Evolutionary conservation across 2,329 filamentous ascomycete species (phyloP).

Genomic region (Escovopsis sp.): DNA sequence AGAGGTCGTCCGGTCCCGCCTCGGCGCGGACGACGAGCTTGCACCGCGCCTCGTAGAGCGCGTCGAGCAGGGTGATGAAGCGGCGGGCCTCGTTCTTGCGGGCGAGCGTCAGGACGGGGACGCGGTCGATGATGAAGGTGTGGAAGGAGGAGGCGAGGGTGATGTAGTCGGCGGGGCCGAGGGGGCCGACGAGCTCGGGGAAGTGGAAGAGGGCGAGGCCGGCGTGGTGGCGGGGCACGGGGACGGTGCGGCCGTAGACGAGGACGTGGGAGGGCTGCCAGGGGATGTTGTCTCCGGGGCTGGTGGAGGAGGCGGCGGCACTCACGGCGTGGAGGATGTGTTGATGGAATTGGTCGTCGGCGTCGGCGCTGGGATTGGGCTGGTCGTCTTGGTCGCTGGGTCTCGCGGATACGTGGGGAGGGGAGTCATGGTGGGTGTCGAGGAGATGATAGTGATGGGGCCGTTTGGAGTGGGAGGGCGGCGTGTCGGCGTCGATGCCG

Average conservation of each 20-base stretch:
- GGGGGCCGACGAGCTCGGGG: slow-evolving; percentile 46
- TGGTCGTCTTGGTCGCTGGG: too few species aligned
- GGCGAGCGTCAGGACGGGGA: slow-evolving; percentile 49
- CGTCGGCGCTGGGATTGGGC: slow-evolving; percentile 7
- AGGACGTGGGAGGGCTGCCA: slow-evolving; percentile 30
- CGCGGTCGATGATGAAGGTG: slow-evolving; percentile 56
- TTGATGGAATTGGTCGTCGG: slow-evolving; percentile 15
- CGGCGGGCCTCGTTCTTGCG: slow-evolving; percentile 70
- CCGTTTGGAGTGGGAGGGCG: slow-evolving; percentile 5
- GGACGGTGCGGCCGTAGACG: slow-evolving; percentile 49
- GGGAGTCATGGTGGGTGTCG: too few species aligned
- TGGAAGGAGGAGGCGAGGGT: slow-evolving; percentile 67
- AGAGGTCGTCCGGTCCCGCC: slow-evolving; percentile 55
- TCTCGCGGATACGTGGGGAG: too few species aligned
- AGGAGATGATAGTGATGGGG: slow-evolving; percentile 17
- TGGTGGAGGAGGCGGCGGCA: slow-evolving; percentile 10
- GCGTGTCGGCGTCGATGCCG: too few species aligned
- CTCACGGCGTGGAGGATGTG: slow-evolving; percentile 10
- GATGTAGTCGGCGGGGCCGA: slow-evolving; percentile 72
- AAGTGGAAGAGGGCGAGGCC: slow-evolving; percentile 54
- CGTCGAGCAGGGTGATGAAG: slow-evolving; percentile 68
- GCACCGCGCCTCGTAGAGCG: slow-evolving; percentile 67
- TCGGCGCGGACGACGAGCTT: slow-evolving; percentile 56
- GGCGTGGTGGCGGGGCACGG: slow-evolving; percentile 39
- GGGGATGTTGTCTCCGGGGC: slow-evolving; percentile 4